These are phyloP conservation scores for Fusarium pseudonygamai DNA, from an alignment of 2,329 filamentous ascomycete species.

Conservation along the genomic window DNA sequence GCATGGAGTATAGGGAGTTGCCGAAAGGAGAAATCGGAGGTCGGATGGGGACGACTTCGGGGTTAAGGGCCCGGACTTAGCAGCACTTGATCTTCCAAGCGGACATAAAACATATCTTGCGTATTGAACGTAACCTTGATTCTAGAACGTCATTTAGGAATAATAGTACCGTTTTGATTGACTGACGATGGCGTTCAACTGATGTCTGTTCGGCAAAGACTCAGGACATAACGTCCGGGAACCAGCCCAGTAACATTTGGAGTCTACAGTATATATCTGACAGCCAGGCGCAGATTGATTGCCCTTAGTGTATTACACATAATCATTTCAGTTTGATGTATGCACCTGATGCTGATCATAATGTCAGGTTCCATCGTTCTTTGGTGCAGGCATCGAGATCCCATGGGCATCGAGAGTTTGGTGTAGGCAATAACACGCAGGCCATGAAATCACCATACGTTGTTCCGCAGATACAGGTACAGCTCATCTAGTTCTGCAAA, in stretches of 20 bases:
- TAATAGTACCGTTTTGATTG: fast-evolving
- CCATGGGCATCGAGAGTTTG: neutral
- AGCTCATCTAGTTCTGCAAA: neutral
- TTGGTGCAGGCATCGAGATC: neutral
- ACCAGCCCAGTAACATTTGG: neutral
- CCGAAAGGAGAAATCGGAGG: neutral
- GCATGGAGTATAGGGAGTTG: neutral
- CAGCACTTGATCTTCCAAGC: neutral
- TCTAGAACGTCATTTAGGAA: neutral
- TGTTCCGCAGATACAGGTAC: fast-evolving
- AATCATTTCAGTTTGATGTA: neutral
- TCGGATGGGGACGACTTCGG: neutral
- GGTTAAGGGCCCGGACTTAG: slow-evolving; percentile 5
- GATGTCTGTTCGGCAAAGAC: neutral
- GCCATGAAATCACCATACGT: fast-evolving
- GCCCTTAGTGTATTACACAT: neutral
- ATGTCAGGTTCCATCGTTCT: neutral
- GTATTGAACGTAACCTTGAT: fast-evolving
- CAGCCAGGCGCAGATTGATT: neutral
- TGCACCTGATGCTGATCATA: neutral
- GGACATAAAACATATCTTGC: neutral
- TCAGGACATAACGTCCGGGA: neutral
- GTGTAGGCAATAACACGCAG: fast-evolving
- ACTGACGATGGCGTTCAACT: no score
- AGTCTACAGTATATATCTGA: neutral